Evolutionary conservation across 2,329 filamentous ascomycete genomes (phyloP), one percentile per base, ranked within the genome.

Genomic region (Pseudogymnoascus sp.): DNA sequence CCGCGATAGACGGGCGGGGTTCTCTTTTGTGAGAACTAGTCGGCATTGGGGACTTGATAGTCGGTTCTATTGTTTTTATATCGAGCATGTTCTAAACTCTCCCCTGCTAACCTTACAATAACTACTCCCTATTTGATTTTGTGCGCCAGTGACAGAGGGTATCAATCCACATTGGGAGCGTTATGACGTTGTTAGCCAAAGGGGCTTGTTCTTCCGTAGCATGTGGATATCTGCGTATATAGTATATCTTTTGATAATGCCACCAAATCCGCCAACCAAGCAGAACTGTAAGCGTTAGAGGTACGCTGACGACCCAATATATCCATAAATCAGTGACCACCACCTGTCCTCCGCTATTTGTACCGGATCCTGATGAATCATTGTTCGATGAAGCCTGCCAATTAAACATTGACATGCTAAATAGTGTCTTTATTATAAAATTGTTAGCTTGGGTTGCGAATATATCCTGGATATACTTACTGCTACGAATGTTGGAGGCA

Each of bases 401-500:
- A 42, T 42, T 42, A 19, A 42, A 42, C 38, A 42, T 42, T 19
- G 38, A 9, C 38, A 42, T 42, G 38, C 38, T 42, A 42, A 42
- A 42, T 19, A 42, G 17, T 42, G 38, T 42, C 38, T 42, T 38
- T 42, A 42, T 42, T 42, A 17, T 42, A 19, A 42, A 42, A 19
- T 42, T 42, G 38, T 42, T 19, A 42, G 38, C n/a, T 42, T 42
- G 9, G n/a, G 38, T 42, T 42, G 19, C 38, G 19, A 19, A 42
- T 19, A 42, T 42, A 42, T 19, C 38, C 38, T 42, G 9, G 38
- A 42, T 42, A 42, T 42, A 11, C 38, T 42, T 42, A 42, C 38
- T 19, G 38, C 38, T 15, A 83, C 74, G 65, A 83, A 83, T 0
- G 82, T 83, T 0, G 79, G 76, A 0, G 82, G 82, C 0, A 84